Evolutionary conservation across 2,329 filamentous ascomycete species (phyloP).

Genomic region (Pezizomycotina sp.): DNA sequence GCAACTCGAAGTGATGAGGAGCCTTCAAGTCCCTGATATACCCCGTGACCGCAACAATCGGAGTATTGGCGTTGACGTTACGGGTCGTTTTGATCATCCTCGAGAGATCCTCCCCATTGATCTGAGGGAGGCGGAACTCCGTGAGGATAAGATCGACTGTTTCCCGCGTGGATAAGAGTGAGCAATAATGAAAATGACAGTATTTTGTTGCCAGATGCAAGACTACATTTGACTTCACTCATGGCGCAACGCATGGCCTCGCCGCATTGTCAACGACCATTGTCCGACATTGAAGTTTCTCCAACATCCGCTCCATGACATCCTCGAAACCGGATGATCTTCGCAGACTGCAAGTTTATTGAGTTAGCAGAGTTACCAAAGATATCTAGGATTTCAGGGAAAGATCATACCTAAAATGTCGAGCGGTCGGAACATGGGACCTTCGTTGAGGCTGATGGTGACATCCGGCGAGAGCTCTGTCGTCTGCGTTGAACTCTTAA

Average conservation of each 20-base stretch:
- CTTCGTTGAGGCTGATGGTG: conserved; percentile 70
- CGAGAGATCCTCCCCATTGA: conserved; percentile 87
- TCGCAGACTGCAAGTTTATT: conserved; percentile 51
- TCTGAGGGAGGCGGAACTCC: conserved; percentile 86
- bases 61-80: conserved; percentile 84
- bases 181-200: no score
- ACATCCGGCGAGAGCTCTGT: conserved; percentile 89
- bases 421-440: conserved; percentile 72
- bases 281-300: conserved; percentile 86
- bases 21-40: conserved; percentile 96
- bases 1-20: conserved; percentile 83
- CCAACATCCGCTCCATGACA: conserved; percentile 97
- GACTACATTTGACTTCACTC: conserved; percentile 70
- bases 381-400: neutral
- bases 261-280: conserved; percentile 74
- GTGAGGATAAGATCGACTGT: conserved; percentile 85
- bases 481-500: conserved; percentile 81
- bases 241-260: conserved; percentile 88
- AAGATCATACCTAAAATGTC: conserved; percentile 48
- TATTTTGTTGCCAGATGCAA: no score
- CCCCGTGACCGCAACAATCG: conserved; percentile 89
- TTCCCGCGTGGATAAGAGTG: neutral
- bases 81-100: conserved; percentile 96
- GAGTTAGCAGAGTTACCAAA: conserved; percentile 11
- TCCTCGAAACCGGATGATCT: conserved; percentile 85